phyloP scores from a whole-genome alignment of 2,329 filamentous ascomycete species.

The Chaetomium sp. region DNA sequence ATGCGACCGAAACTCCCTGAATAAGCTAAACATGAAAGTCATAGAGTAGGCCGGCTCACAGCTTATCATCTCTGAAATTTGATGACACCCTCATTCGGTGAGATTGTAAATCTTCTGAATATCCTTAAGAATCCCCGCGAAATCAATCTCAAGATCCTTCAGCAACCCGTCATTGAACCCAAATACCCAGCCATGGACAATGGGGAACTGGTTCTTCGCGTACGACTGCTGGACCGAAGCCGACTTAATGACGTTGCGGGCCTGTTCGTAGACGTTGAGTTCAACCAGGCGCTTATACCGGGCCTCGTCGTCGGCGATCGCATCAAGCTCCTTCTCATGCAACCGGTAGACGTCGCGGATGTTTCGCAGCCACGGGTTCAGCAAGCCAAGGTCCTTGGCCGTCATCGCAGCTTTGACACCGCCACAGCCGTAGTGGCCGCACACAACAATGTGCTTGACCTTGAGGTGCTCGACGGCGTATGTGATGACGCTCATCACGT shows the following conservation, averaged over 20 bases:
- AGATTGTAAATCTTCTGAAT: constrained; percentile 57
- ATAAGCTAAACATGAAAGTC: no score
- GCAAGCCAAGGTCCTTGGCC: constrained; percentile 60
- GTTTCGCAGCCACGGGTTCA: constrained; percentile 69
- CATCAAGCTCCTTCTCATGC: constrained; percentile 63
- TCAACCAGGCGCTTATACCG: constrained; percentile 69
- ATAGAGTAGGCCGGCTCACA: no score
- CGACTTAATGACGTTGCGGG: constrained; percentile 73
- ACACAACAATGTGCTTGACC: constrained; percentile 75
- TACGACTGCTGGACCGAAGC: constrained; percentile 69
- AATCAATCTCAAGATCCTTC: constrained; percentile 53
- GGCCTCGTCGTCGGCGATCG: constrained; percentile 50
- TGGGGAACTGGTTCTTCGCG: constrained; percentile 55
- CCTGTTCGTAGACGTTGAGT: constrained; percentile 74
- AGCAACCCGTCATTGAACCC: constrained; percentile 61
- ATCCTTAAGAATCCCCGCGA: constrained; percentile 42
- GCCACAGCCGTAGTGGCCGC: constrained; percentile 72
- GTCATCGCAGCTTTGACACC: constrained; percentile 71
- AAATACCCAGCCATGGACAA: constrained; percentile 71
- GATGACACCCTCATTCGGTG: constrained; percentile 17
- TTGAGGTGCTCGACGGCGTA: constrained; percentile 77
- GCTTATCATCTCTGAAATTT: neutral
- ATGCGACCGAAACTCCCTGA: no score
- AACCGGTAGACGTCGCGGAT: constrained; percentile 69
- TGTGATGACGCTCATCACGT: constrained; percentile 74